phyloP scores from a whole-genome alignment of 2,329 filamentous ascomycete genomes.

The Colletotrichum higginsianum region DNA sequence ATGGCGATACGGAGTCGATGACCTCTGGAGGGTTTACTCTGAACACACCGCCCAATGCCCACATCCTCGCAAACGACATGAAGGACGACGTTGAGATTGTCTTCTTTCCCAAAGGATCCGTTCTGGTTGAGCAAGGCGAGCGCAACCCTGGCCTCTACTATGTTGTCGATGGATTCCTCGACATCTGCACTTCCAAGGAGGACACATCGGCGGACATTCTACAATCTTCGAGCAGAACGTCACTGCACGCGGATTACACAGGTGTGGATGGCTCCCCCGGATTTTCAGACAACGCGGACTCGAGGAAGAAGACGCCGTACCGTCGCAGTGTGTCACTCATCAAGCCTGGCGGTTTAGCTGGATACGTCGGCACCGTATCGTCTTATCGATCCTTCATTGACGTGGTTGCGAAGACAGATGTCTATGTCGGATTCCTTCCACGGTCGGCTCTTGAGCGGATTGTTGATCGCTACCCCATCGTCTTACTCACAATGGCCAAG shows the following conservation, averaged over 20 bases:
- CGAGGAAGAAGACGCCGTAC: constrained; percentile 60
- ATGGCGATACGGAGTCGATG: constrained; percentile 90
- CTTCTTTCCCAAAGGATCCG: constrained; percentile 94
- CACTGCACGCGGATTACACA: constrained; percentile 43
- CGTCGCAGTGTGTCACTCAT: constrained; percentile 87
- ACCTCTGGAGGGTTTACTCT: constrained; percentile 78
- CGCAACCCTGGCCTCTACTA: constrained; percentile 98
- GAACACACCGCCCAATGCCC: constrained; percentile 73
- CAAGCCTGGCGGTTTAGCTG: constrained; percentile 93
- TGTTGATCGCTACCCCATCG: constrained; percentile 91
- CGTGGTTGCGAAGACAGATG: constrained; percentile 96
- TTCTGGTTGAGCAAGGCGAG: constrained; percentile 96
- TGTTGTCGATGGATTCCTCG: constrained; percentile 95
- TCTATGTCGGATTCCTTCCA: constrained; percentile 96
- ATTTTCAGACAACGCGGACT: constrained; percentile 47
- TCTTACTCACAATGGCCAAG: constrained; percentile 96
- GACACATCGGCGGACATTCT: constrained; percentile 64
- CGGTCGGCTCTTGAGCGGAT: constrained; percentile 89
- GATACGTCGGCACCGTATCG: constrained; percentile 94
- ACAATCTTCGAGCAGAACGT: constrained; percentile 54
- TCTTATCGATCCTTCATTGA: constrained; percentile 97
- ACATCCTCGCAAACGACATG: constrained; percentile 82
- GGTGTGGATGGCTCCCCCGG: constrained; percentile 34
- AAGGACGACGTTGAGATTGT: constrained; percentile 96
- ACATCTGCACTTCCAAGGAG: constrained; percentile 87